Evolutionary conservation across 257 asterid genomes (phyloP).

Genomic region (Solanum rostratum): DNA sequence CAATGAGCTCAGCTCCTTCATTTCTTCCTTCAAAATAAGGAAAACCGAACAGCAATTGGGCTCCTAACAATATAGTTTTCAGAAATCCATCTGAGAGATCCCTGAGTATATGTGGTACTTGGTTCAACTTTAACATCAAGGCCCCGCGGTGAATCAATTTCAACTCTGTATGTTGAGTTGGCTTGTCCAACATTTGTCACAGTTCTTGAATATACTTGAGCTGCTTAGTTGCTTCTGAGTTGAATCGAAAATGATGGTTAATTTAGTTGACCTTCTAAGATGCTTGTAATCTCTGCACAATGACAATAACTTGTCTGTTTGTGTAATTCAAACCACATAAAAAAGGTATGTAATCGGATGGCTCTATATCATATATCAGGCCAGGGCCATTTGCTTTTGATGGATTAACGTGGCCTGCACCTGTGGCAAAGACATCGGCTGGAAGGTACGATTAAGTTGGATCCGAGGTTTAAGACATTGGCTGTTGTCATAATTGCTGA

Average conservation of each 20-base stretch:
- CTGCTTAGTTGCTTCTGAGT: neutral
- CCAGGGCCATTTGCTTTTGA: constrained; percentile 20
- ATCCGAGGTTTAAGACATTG: neutral
- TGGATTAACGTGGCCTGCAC: constrained; percentile 29
- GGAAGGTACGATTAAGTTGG: neutral
- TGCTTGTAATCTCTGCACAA: neutral
- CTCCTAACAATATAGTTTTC: constrained; percentile 6
- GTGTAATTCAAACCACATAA: constrained; percentile 18
- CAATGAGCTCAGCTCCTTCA: neutral
- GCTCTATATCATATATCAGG: constrained; percentile 16
- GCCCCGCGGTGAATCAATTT: neutral
- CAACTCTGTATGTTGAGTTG: constrained; percentile 5
- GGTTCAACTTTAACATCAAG: constrained; percentile 13
- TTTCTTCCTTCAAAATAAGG: neutral
- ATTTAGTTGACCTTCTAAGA: constrained; percentile 20
- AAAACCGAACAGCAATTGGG: constrained; percentile 8
- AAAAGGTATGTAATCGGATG: constrained; percentile 13
- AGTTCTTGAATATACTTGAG: constrained; percentile 16
- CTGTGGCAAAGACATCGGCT: constrained; percentile 16
- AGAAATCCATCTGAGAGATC: constrained; percentile 23
- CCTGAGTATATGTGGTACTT: constrained; percentile 6
- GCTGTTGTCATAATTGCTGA: constrained; percentile 30
- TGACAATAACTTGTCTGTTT: neutral
- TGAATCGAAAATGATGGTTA: constrained; percentile 23
- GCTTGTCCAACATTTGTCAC: constrained; percentile 32